A percentile compares a stretch with the other conserved stretches of the same genome.
These are phyloP conservation scores for Coemansia sp. DNA, from an alignment of 192 early-diverging fungal species.

Conservation along the genomic window DNA sequence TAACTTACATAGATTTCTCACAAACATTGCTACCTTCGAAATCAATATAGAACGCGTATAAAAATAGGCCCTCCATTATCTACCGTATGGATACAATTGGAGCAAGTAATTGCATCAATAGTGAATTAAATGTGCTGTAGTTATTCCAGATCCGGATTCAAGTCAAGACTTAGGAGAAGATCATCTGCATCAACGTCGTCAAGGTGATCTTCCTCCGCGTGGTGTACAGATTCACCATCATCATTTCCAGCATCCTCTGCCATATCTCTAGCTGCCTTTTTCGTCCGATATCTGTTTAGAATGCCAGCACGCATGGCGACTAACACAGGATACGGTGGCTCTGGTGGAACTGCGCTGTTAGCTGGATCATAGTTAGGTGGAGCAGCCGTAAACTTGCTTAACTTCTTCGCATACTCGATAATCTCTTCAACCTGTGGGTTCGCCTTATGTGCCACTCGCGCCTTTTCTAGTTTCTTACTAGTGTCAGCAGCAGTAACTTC, in stretches of 20 bases:
- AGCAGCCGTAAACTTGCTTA: slow-evolving; percentile 52
- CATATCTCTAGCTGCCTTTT: slow-evolving; percentile 14
- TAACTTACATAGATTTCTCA: background rate
- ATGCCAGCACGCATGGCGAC: slow-evolving; percentile 50
- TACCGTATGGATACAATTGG: background rate
- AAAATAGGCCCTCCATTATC: background rate
- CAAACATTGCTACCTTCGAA: background rate
- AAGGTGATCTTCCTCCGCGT: slow-evolving; percentile 36
- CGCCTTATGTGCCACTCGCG: slow-evolving; percentile 10
- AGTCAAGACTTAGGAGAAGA: slow-evolving; percentile 49
- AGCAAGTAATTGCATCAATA: background rate
- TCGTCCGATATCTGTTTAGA: slow-evolving; percentile 45
- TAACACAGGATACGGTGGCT: slow-evolving; percentile 53
- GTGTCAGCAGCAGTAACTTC: slow-evolving; percentile 26
- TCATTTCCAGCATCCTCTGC: slow-evolving; percentile 25
- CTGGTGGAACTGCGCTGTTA: slow-evolving; percentile 25
- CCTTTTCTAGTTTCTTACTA: slow-evolving; percentile 16
- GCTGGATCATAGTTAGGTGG: slow-evolving; percentile 55
- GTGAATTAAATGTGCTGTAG: background rate
- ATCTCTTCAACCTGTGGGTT: slow-evolving; percentile 32
- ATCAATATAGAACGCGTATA: no score
- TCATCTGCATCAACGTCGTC: slow-evolving; percentile 49
- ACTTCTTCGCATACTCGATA: slow-evolving; percentile 53
- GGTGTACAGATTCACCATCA: slow-evolving; percentile 27
- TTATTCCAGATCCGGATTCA: slow-evolving; percentile 54